These are phyloP conservation scores for Ceriops tagal DNA, from an alignment of 345 rosid genomes.

Conservation along the genomic window DNA sequence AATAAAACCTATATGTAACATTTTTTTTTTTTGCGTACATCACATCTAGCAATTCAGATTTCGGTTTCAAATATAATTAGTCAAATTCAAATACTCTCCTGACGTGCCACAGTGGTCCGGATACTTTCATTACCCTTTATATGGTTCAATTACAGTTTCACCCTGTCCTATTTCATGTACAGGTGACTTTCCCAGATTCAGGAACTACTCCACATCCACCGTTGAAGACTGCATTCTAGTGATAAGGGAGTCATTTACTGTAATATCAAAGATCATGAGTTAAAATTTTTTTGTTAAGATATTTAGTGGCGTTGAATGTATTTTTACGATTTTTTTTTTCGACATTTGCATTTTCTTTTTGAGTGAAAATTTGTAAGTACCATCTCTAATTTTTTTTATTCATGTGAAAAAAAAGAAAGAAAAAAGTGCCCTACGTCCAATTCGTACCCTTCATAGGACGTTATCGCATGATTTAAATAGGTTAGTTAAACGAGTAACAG, in stretches of 20 bases:
- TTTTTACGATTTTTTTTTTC: too few relatives aligned
- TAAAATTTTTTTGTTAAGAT: too few relatives aligned
- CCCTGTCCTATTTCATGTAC: not conserved
- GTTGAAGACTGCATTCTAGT: too few relatives aligned
- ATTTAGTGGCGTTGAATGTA: too few relatives aligned
- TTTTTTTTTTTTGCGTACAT: too few relatives aligned
- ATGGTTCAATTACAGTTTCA: not conserved
- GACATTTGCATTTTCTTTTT: too few relatives aligned
- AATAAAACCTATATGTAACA: too few relatives aligned
- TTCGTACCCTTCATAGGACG: conserved; percentile 5
- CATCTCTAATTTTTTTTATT: too few relatives aligned
- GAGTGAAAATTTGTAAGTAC: too few relatives aligned
- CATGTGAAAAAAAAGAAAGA: too few relatives aligned
- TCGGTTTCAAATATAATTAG: not conserved
- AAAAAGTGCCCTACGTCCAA: conserved; percentile 5
- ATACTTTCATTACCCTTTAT: not conserved
- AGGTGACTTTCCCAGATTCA: not conserved
- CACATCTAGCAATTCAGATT: not conserved
- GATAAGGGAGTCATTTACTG: too few relatives aligned
- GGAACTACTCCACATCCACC: not conserved
- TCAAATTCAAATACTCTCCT: not conserved
- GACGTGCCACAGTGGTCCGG: not conserved
- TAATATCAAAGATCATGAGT: too few relatives aligned
- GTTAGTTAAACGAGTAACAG: conserved; percentile 35
- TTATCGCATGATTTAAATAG: not conserved